A percentile compares a stretch with the other conserved stretches of the same genome.
Evolutionary conservation across 2,329 filamentous ascomycete genomes (phyloP).

Genomic region (Talaromyces sp.): DNA sequence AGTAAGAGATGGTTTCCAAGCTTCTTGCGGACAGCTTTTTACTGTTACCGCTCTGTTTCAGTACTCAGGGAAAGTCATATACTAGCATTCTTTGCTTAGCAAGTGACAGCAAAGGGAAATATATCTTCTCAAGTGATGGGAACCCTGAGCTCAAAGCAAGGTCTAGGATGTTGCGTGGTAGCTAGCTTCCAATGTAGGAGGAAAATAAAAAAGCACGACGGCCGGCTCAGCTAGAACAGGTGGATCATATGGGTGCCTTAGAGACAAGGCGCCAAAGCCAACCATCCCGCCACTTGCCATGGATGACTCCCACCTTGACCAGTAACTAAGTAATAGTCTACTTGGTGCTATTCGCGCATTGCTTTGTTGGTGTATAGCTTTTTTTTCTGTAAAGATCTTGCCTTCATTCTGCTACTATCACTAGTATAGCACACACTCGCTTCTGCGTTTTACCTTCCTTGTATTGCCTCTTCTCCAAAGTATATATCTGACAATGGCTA

Average conservation of each 20-base stretch:
- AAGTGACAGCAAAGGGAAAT: background rate
- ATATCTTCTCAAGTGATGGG: background rate
- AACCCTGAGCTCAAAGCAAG: background rate
- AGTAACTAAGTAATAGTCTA: background rate
- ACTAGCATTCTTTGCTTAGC: conserved; percentile 6
- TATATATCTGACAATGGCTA: conserved; percentile 7
- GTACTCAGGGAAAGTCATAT: background rate
- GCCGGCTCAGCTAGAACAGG: background rate
- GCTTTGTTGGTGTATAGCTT: background rate
- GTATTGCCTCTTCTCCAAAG: background rate
- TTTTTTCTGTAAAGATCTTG: background rate
- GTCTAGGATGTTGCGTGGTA: background rate
- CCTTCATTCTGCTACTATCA: background rate
- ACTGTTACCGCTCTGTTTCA: conserved; percentile 13
- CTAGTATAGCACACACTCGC: background rate
- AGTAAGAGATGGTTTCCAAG: conserved; percentile 5
- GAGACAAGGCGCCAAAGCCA: background rate
- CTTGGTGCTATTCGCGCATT: background rate
- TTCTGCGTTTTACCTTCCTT: background rate
- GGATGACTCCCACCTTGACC: background rate
- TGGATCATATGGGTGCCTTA: background rate
- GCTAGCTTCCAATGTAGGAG: background rate
- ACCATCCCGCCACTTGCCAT: background rate
- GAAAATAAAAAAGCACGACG: background rate
- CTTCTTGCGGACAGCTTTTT: conserved; percentile 10